Conservation (phyloP, 2,329 filamentous ascomycete genomes). For the Paramyrothecium roridum region DNA sequence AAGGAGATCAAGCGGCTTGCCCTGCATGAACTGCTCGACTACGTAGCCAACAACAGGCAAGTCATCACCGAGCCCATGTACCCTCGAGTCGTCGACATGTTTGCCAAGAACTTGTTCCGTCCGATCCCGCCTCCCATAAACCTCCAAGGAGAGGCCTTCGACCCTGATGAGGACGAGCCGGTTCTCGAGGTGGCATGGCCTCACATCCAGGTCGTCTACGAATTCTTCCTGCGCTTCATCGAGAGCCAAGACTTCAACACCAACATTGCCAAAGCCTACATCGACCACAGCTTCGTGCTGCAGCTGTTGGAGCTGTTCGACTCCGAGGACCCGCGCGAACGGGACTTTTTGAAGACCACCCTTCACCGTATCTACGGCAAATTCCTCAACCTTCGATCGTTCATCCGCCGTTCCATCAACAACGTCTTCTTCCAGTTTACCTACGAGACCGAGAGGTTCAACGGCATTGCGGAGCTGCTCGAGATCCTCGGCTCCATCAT, state of each 20-base stretch:
- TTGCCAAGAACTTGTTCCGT: constrained; percentile 95
- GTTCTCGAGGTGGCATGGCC: constrained; percentile 98
- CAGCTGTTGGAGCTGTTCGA: constrained; percentile 97
- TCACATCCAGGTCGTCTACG: constrained; percentile 98
- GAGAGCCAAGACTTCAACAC: constrained; percentile 99
- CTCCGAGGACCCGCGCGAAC: constrained; percentile 93
- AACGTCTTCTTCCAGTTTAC: constrained; percentile 99
- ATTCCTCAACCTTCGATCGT: constrained; percentile 95
- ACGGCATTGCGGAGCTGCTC: constrained; percentile 92
- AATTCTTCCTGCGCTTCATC: constrained; percentile 98
- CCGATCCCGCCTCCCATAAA: constrained; percentile 97
- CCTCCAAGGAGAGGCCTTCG: constrained; percentile 95
- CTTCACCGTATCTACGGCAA: constrained; percentile 98
- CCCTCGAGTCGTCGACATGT: constrained; percentile 97
- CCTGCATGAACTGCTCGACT: constrained; percentile 92
- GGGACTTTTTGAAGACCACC: constrained; percentile 97
- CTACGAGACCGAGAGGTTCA: constrained; percentile 98
- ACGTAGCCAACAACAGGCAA: constrained; percentile 96
- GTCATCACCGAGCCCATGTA: constrained; percentile 99
- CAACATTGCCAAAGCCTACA: constrained; percentile 98
- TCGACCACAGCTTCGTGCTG: constrained; percentile 96
- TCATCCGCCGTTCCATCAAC: constrained; percentile 97
- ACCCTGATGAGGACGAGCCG: constrained; percentile 97
- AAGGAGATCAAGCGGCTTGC: constrained; percentile 99
- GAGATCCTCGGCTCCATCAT: constrained; percentile 98